Evolutionary conservation across 179 eudicot genomes (phyloP).

Genomic region (Beta macrorhiza): DNA sequence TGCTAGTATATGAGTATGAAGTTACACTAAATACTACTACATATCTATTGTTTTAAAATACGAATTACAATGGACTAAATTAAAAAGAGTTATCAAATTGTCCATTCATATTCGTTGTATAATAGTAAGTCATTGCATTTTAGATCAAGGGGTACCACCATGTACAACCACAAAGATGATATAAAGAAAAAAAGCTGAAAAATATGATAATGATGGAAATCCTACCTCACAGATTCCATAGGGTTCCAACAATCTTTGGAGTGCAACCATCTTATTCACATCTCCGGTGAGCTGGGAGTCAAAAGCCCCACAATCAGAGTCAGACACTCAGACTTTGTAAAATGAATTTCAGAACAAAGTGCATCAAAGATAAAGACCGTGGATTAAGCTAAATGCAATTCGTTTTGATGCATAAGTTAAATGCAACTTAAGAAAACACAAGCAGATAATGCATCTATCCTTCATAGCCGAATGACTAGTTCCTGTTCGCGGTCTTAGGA

Average conservation of each 20-base stretch:
- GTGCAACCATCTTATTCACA: constrained; percentile 76
- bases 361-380: neutral
- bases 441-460: neutral
- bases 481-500: neutral
- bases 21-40: too few species aligned
- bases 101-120: too few species aligned
- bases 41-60: too few species aligned
- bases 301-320: constrained; percentile 10
- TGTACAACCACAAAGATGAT: too few species aligned
- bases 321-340: neutral
- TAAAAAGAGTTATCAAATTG: neutral
- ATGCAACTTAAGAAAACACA: neutral
- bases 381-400: neutral
- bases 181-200: neutral
- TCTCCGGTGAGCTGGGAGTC: constrained; percentile 68
- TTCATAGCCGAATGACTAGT: neutral
- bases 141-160: neutral
- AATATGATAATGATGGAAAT: neutral
- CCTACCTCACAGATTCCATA: constrained; percentile 91
- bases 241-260: constrained; percentile 79
- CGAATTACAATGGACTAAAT: neutral
- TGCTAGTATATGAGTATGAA: too few species aligned
- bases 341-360: neutral
- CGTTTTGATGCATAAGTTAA: neutral
- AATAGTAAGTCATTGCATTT: neutral